Percentiles rank a stretch among this genome's conserved stretches.
Conservation (phyloP, 2,329 filamentous ascomycete genomes). For the Apiospora kogelbergensis region DNA sequence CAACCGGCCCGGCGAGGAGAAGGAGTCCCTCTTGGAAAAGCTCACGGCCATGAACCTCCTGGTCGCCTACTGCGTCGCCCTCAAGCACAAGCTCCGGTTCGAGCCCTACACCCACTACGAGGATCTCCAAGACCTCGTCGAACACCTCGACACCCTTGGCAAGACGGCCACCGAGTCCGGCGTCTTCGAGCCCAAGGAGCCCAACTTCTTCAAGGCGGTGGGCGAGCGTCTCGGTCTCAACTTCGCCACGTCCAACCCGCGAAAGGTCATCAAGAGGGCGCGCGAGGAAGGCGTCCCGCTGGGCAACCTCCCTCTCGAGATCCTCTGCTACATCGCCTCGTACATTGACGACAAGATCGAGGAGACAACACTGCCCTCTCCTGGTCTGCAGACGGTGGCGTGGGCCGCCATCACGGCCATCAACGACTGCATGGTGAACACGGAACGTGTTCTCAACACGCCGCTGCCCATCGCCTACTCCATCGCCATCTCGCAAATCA, state of each 20-base stretch:
- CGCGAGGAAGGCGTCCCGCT: conserved; percentile 56
- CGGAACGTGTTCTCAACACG: conserved; percentile 78
- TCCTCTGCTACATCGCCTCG: conserved; percentile 69
- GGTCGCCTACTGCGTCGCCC: conserved; percentile 71
- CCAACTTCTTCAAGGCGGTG: conserved; percentile 56
- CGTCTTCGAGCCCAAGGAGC: conserved; percentile 39
- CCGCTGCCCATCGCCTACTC: conserved; percentile 62
- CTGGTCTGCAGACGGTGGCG: conserved; percentile 56
- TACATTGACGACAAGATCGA: conserved; percentile 63
- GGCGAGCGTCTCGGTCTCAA: conserved; percentile 76
- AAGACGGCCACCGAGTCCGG: conserved; percentile 43
- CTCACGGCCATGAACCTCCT: conserved; percentile 72
- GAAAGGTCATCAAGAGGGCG: conserved; percentile 73
- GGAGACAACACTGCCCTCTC: conserved; percentile 54
- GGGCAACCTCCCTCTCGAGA: conserved; percentile 82
- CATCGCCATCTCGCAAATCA: conserved; percentile 84
- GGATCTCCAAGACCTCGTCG: conserved; percentile 68
- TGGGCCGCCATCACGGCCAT: conserved; percentile 62
- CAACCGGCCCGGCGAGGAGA: conserved; percentile 41
- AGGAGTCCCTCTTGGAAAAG: conserved; percentile 70
- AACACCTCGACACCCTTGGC: conserved; percentile 73
- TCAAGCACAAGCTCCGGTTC: conserved; percentile 83
- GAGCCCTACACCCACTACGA: conserved; percentile 78
- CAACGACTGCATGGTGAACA: conserved; percentile 71
- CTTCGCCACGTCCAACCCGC: conserved; percentile 75